Conservation (phyloP, 2,329 filamentous ascomycete genomes). For the Fusarium siculi region DNA sequence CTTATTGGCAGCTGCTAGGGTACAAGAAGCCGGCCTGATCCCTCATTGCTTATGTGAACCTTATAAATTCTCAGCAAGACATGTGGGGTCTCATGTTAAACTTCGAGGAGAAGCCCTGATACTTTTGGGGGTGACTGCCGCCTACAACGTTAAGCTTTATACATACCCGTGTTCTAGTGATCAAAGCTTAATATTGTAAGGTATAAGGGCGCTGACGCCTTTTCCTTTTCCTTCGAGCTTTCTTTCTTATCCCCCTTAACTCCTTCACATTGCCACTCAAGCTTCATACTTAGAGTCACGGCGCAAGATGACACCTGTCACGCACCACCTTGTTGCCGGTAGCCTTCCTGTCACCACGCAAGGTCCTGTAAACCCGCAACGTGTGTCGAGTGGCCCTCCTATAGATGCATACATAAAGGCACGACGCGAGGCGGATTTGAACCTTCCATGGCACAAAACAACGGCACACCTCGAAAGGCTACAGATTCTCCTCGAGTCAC, state of each 20-base stretch:
- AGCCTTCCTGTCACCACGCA: too few species aligned
- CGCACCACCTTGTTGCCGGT: too few species aligned
- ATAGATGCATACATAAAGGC: too few species aligned
- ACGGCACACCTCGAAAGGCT: fast-evolving
- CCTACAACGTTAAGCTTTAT: neutral
- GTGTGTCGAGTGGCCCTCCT: neutral
- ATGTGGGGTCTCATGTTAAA: fast-evolving
- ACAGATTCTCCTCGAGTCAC: neutral
- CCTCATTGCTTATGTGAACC: neutral
- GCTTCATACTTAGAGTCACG: neutral
- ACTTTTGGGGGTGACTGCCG: too few species aligned
- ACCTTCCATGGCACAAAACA: neutral
- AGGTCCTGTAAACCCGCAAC: neutral
- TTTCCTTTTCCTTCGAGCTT: neutral
- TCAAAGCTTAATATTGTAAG: neutral
- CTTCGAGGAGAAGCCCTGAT: neutral
- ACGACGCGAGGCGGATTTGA: too few species aligned
- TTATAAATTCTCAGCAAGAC: neutral
- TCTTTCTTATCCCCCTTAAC: fast-evolving
- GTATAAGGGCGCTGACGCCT: fast-evolving
- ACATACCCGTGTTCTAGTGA: neutral
- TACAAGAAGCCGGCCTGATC: too few species aligned
- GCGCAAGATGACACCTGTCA: neutral
- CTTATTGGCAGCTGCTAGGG: too few species aligned
- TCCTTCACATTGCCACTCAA: neutral